These are phyloP conservation scores for Euphorbia lathyris DNA, from an alignment of 345 rosid genomes.

Conservation along the genomic window DNA sequence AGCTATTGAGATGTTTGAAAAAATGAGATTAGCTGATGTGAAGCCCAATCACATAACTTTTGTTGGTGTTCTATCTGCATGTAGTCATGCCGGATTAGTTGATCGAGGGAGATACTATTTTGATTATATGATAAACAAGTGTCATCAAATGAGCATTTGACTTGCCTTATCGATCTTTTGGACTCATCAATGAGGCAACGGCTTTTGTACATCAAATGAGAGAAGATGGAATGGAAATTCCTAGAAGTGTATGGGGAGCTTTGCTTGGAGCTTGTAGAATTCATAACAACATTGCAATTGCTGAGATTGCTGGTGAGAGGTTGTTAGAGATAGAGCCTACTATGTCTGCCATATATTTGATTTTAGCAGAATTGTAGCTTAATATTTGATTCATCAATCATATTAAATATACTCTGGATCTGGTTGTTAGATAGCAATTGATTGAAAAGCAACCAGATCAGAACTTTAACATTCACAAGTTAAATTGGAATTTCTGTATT, in stretches of 20 bases:
- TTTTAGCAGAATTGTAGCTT: conserved; percentile 39
- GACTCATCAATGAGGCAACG: conserved; percentile 40
- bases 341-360: conserved; percentile 37
- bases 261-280: conserved; percentile 45
- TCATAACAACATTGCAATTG: conserved; percentile 31
- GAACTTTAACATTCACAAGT: too few relatives aligned
- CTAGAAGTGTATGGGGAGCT: conserved; percentile 42
- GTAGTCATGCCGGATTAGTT: conserved; percentile 49
- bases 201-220: conserved; percentile 30
- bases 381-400: too few relatives aligned
- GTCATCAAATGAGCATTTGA: conserved; percentile 32
- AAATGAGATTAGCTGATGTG: conserved; percentile 29
- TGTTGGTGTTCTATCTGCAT: conserved; percentile 41
- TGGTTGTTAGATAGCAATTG: too few relatives aligned
- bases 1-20: conserved; percentile 41
- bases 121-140: conserved; percentile 32
- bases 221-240: conserved; percentile 28
- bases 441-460: too few relatives aligned
- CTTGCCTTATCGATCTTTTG: conserved; percentile 41
- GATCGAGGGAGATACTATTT: conserved; percentile 40
- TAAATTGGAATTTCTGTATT: background rate
- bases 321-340: conserved; percentile 31
- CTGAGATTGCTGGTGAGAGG: conserved; percentile 38
- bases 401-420: too few relatives aligned
- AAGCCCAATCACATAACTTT: conserved; percentile 44